Evolutionary conservation across 2,329 filamentous ascomycete species (phyloP).

Genomic region (Curvularia sp.): DNA sequence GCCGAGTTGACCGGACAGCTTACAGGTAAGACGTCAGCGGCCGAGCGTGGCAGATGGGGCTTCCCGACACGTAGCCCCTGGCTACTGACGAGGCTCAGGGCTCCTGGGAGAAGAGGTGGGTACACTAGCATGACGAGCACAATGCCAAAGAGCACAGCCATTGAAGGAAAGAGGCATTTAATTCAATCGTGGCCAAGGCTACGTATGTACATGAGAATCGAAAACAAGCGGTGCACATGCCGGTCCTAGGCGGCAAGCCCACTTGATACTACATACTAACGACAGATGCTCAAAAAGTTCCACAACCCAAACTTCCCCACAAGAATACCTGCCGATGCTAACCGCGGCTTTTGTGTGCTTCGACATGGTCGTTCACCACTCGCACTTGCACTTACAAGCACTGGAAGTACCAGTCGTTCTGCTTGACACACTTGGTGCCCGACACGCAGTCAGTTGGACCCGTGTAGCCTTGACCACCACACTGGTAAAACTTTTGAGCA

Average conservation of each 20-base stretch:
- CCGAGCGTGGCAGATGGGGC: constrained; percentile 4
- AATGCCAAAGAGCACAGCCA: constrained; percentile 1
- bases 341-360: not conserved
- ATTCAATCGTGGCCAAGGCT: constrained; percentile 10
- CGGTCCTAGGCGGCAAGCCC: constrained; percentile 17
- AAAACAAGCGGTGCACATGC: constrained; percentile 17
- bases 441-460: constrained; percentile 52
- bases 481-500: constrained; percentile 52
- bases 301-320: constrained; percentile 7
- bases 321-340: constrained; percentile 2
- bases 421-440: constrained; percentile 50
- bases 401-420: constrained; percentile 58
- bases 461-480: constrained; percentile 54
- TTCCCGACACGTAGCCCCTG: constrained; percentile 7
- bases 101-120: constrained; percentile 4
- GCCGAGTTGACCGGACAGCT: not conserved
- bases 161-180: constrained; percentile 13
- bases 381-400: constrained; percentile 40
- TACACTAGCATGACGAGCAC: constrained; percentile 8
- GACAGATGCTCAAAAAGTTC: constrained; percentile 5
- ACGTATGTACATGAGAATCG: constrained; percentile 30
- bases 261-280: constrained; percentile 13
- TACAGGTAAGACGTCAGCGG: not conserved
- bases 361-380: not conserved
- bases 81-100: constrained; percentile 1